phyloP scores from a whole-genome alignment of 169 alveolate genomes.

The Eimeria zaria region DNA sequence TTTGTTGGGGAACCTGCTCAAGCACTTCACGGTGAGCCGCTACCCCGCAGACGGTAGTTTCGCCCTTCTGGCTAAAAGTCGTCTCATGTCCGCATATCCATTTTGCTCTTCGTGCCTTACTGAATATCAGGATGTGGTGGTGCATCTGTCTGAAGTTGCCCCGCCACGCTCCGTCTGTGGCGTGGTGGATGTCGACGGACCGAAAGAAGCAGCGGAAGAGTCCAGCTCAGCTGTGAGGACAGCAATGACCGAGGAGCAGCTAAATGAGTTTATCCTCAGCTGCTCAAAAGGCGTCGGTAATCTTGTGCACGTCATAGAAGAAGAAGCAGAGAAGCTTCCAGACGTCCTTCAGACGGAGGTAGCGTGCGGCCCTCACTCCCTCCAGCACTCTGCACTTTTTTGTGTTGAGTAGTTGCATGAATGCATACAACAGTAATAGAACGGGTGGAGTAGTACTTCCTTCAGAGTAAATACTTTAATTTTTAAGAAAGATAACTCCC shows the following conservation, averaged over 20 bases:
- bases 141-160: constrained; percentile 57
- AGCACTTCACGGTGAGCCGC: constrained; percentile 71
- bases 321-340: constrained; percentile 66
- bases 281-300: constrained; percentile 65
- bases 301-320: constrained; percentile 72
- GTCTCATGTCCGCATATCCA: neutral
- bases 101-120: neutral
- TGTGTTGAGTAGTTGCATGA: neutral
- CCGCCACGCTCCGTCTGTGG: constrained; percentile 72
- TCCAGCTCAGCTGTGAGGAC: constrained; percentile 13
- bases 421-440: neutral
- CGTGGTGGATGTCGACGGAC: constrained; percentile 30
- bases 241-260: constrained; percentile 57
- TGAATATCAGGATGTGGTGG: constrained; percentile 53
- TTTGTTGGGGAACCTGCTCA: constrained; percentile 58
- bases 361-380: neutral
- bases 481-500: no score
- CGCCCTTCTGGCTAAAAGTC: neutral
- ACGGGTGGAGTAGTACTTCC: neutral
- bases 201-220: neutral
- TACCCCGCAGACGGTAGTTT: neutral
- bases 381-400: neutral
- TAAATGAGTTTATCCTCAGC: constrained; percentile 50
- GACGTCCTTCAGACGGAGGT: constrained; percentile 62
- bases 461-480: neutral